Conservation (phyloP, 2,329 filamentous ascomycete species). For the Podosphaera fusca region DNA sequence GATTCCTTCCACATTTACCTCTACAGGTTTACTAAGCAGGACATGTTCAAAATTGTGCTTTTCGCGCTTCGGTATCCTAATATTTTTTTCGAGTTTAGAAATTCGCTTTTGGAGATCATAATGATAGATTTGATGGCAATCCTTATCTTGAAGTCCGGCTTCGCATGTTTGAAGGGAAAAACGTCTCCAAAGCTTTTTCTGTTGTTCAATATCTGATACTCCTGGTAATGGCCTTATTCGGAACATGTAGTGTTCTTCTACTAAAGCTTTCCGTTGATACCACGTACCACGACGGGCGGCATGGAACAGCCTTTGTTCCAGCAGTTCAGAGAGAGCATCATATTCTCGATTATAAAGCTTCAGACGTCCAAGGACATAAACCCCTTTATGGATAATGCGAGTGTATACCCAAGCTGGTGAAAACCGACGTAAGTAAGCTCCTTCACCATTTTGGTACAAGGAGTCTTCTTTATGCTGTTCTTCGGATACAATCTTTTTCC, state of each 20-base stretch:
- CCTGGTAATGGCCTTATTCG: conserved; percentile 19
- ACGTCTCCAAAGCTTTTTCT: conserved; percentile 65
- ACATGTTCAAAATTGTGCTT: conserved; percentile 91
- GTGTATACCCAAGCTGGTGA: conserved; percentile 88
- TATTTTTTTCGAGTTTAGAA: conserved; percentile 65
- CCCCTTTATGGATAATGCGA: conserved; percentile 72
- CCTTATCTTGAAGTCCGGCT: conserved; percentile 59
- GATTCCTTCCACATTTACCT: conserved; percentile 54
- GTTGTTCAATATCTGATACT: conserved; percentile 24
- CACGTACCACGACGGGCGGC: conserved; percentile 64
- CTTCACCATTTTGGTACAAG: conserved; percentile 56
- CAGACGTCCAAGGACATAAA: conserved; percentile 54
- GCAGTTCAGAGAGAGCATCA: conserved; percentile 46
- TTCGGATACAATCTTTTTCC: conserved; percentile 47
- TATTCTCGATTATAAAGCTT: conserved; percentile 66
- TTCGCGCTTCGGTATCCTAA: conserved; percentile 61
- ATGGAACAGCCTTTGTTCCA: conserved; percentile 67
- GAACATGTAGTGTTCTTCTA: conserved; percentile 92
- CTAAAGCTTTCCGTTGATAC: conserved; percentile 84
- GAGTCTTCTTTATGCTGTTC: conserved; percentile 57
- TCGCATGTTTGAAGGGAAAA: conserved; percentile 65
- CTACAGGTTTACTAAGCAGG: conserved; percentile 47
- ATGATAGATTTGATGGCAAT: conserved; percentile 82
- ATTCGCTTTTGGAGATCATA: conserved; percentile 87
- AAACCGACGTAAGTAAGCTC: conserved; percentile 70